Evolutionary conservation across 495 filamentous ascomycete species (phyloP).

Genomic region (Chaetomium tenue): DNA sequence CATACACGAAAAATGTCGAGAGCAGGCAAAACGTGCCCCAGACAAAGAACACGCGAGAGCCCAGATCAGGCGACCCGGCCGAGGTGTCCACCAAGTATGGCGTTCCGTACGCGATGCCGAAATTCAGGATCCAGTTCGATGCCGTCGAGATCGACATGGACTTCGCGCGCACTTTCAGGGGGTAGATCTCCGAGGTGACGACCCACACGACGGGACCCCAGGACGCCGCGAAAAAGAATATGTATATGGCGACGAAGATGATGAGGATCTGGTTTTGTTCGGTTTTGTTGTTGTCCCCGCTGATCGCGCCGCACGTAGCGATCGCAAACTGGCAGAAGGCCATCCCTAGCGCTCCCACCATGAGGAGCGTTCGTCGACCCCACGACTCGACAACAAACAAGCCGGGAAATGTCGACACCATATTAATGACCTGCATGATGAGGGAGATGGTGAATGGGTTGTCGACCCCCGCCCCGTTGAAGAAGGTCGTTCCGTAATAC

Average conservation of each 20-base stretch:
- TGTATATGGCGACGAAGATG: slow-evolving; percentile 74
- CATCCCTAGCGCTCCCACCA: slow-evolving; percentile 75
- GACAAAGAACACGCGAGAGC: slow-evolving; percentile 75
- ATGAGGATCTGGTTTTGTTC: slow-evolving; percentile 66
- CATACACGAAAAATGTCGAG: slow-evolving; percentile 70
- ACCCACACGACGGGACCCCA: slow-evolving; percentile 85
- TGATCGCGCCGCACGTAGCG: slow-evolving; percentile 62
- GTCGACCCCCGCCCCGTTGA: slow-evolving; percentile 61
- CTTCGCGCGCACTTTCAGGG: slow-evolving; percentile 78
- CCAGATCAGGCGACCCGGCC: slow-evolving; percentile 60
- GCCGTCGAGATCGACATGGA: slow-evolving; percentile 77
- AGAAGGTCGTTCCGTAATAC: slow-evolving; percentile 82
- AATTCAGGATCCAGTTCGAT: slow-evolving; percentile 78
- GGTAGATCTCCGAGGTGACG: slow-evolving; percentile 79
- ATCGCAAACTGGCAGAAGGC: slow-evolving; percentile 69
- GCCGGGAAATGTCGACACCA: slow-evolving; percentile 69
- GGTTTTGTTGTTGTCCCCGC: slow-evolving; percentile 42
- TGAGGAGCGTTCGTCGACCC: slow-evolving; percentile 69
- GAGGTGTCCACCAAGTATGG: slow-evolving; percentile 67
- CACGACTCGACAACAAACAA: slow-evolving; percentile 74
- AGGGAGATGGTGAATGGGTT: slow-evolving; percentile 68
- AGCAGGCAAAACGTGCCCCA: slow-evolving; percentile 78
- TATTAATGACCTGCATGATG: slow-evolving; percentile 75
- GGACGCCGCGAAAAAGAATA: slow-evolving; percentile 80
- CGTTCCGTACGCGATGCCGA: slow-evolving; percentile 73